Conservation (phyloP, 2,329 filamentous ascomycete genomes). For the Clonostachys sp. region DNA sequence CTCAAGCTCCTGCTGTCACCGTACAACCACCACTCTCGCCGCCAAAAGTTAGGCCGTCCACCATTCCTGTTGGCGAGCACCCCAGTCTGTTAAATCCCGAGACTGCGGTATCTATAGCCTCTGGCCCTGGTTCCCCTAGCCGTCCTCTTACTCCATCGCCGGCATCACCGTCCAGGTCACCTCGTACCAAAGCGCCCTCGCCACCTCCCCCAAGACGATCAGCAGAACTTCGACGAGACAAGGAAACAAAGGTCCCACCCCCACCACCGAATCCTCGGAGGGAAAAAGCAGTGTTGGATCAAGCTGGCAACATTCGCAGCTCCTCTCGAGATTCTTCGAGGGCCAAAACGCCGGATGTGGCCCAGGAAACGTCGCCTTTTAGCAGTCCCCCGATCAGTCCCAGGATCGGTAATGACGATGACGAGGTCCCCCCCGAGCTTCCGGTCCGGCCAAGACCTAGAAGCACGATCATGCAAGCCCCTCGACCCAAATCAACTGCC, state of each 20-base stretch:
- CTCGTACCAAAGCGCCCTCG: constrained; percentile 53
- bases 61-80: constrained; percentile 30
- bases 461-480: constrained; percentile 11
- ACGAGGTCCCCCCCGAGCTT: constrained; percentile 43
- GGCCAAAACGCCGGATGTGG: constrained; percentile 10
- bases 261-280: constrained; percentile 78
- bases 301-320: neutral
- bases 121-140: constrained; percentile 11
- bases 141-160: constrained; percentile 41
- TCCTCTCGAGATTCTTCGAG: neutral
- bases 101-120: constrained; percentile 31
- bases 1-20: constrained; percentile 58
- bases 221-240: constrained; percentile 49
- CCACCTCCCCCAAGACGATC: constrained; percentile 61
- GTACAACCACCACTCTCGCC: constrained; percentile 69
- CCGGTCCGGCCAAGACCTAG: constrained; percentile 45
- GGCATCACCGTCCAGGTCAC: constrained; percentile 37
- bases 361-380: constrained; percentile 67
- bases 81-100: constrained; percentile 44
- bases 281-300: constrained; percentile 46
- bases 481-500: constrained; percentile 11
- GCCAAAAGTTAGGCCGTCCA: constrained; percentile 39
- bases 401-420: constrained; percentile 40
- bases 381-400: constrained; percentile 78
- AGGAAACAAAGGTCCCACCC: constrained; percentile 33